Conservation (phyloP, 192 early-diverging fungal genomes). For the Podila verticillata region DNA sequence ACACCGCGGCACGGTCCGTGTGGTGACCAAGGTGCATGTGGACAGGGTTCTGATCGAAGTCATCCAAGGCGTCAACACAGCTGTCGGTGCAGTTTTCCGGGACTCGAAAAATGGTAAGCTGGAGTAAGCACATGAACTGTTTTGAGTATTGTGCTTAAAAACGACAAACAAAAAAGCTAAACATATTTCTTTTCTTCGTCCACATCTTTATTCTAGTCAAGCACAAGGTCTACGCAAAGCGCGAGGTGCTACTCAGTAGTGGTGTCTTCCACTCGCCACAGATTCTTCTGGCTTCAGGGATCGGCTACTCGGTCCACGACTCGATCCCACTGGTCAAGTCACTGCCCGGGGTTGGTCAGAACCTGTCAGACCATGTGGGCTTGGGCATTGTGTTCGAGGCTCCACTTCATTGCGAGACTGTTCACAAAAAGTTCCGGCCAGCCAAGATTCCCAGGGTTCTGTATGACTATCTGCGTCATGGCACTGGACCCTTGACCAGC, state of each 20-base stretch:
- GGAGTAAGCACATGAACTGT: no score
- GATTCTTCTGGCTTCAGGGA: slow-evolving; percentile 52
- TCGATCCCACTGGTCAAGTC: background rate
- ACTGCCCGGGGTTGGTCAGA: background rate
- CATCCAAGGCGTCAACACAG: slow-evolving; percentile 3
- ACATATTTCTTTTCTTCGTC: background rate
- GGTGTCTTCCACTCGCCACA: slow-evolving; percentile 46
- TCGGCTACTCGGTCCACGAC: slow-evolving; percentile 26
- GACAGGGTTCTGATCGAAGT: slow-evolving; percentile 4
- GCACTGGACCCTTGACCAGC: background rate
- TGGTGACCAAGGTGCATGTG: slow-evolving; percentile 12
- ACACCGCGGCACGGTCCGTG: slow-evolving; percentile 12
- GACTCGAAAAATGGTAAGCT: slow-evolving; percentile 13
- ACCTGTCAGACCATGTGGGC: background rate
- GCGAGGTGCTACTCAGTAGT: slow-evolving; percentile 53
- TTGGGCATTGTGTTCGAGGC: background rate
- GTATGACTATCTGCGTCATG: background rate
- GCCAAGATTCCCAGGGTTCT: background rate
- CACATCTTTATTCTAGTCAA: slow-evolving; percentile 4
- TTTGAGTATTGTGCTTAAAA: no score
- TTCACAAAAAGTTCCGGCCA: background rate
- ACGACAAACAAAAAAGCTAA: no score
- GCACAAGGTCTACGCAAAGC: slow-evolving; percentile 13
- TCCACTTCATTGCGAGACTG: background rate
- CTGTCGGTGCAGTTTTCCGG: slow-evolving; percentile 23